A percentile compares a stretch with the other conserved stretches of the same genome.
Conservation (phyloP, 345 rosid genomes). For the Lepidium sativum region DNA sequence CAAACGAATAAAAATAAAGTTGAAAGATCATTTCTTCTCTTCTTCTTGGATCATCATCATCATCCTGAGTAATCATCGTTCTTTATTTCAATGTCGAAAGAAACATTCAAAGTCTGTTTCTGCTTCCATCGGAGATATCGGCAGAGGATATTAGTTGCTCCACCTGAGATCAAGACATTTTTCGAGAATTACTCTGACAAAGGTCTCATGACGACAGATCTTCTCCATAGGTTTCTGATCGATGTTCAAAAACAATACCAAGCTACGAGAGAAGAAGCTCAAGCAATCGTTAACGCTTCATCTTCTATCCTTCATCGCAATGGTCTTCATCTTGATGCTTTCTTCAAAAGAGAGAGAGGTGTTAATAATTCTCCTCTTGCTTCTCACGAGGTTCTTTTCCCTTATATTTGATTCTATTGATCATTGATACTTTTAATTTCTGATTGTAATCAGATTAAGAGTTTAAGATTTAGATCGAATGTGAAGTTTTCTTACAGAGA, state of each 20-base stretch:
- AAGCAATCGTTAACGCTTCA: slow-evolving; percentile 38
- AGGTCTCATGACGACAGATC: slow-evolving; percentile 47
- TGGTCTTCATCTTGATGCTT: slow-evolving; percentile 49
- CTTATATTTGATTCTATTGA: neutral
- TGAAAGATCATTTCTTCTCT: neutral
- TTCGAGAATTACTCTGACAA: slow-evolving; percentile 51
- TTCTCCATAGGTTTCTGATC: slow-evolving; percentile 45
- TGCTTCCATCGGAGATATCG: slow-evolving; percentile 51
- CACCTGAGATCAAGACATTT: slow-evolving; percentile 44
- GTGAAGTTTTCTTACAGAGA: neutral
- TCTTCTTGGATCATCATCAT: slow-evolving; percentile 1
- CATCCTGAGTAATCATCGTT: neutral
- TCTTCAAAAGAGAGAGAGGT: no score
- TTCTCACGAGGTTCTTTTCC: slow-evolving; percentile 36
- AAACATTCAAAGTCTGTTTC: slow-evolving; percentile 56
- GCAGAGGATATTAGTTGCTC: slow-evolving; percentile 48
- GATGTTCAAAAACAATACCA: slow-evolving; percentile 52
- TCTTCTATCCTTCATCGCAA: slow-evolving; percentile 39
- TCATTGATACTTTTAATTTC: neutral
- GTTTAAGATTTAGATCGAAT: neutral
- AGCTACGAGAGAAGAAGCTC: slow-evolving; percentile 53
- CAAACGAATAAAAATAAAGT: neutral
- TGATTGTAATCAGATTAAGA: no score
- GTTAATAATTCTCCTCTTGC: slow-evolving; percentile 44
- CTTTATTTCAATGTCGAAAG: slow-evolving; percentile 47